Conservation (phyloP, 148 eudicot genomes). For the Polygonum maritimum region DNA sequence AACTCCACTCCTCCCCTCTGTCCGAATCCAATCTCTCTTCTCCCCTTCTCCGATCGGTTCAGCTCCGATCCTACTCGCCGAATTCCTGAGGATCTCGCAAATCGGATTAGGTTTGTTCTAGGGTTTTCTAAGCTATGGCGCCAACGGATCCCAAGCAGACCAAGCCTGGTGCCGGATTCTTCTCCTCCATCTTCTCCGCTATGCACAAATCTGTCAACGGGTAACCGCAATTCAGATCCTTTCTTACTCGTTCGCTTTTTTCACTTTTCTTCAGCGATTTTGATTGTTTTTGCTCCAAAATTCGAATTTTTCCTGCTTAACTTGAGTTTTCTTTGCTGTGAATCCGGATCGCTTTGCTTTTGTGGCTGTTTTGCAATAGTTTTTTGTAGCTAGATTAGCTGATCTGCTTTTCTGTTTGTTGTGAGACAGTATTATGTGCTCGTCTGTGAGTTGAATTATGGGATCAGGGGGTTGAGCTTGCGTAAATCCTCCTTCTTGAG, state of each 20-base stretch:
- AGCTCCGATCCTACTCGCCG: slow-evolving; percentile 1
- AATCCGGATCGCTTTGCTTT: not conserved
- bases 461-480: not conserved
- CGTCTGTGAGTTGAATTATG: not conserved
- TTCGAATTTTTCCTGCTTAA: not conserved
- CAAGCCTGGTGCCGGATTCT: slow-evolving; percentile 16
- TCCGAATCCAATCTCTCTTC: not conserved
- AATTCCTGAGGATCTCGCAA: not conserved
- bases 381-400: not conserved
- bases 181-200: slow-evolving; percentile 20
- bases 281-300: not conserved
- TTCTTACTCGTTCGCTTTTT: not conserved
- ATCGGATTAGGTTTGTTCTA: not conserved
- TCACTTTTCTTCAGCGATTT: not conserved
- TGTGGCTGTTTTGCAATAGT: not conserved
- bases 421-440: not conserved
- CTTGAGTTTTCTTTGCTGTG: not conserved
- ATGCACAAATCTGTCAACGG: slow-evolving; percentile 33
- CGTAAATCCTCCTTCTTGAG: not conserved
- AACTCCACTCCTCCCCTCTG: not conserved
- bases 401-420: not conserved
- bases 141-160: slow-evolving; percentile 21
- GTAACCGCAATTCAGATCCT: slow-evolving; percentile 11
- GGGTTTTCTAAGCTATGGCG: slow-evolving; percentile 17
- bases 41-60: not conserved